Base-by-base conservation (phyloP, 129 eudicot genomes). In the Silybum marianum region DNA sequence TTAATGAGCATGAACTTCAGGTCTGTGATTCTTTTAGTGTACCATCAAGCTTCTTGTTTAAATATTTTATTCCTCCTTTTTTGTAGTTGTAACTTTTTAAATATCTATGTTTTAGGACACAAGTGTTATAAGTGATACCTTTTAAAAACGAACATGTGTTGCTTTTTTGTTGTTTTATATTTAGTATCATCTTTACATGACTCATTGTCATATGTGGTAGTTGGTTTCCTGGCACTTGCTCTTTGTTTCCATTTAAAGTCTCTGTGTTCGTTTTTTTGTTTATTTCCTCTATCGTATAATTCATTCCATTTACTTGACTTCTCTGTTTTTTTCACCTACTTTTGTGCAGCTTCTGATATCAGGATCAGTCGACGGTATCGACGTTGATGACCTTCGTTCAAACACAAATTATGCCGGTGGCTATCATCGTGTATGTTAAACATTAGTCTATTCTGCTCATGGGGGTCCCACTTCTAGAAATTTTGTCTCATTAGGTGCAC, bases 1-100 rank as follows among this genome's bases (percentile, higher is more conserved):
- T 95, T 80, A 92, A 95, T 81, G 99, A 95, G 84, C 97, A 95
- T 88, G 99, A 95, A 84, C 97, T 95, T 85, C 99, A 95, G 99
- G 99, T 95, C 82, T 71, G 74, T 22, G 40, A 38, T 38, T 42
- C 23, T 40, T 40, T 25, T 68, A 44, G 46, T 21, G 67, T 73
- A 9, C 16, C 28, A 11, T 66, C 42, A 65, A 65, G 28, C 69
- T 19, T 23, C 11, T 23, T 21, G 30, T 65, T 65, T 30, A 65
- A 65, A 60, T 60, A 14, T 60, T 21, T 60, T 77, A 77, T 77
- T 62, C 4, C 39, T 16, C 0, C 39, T 34, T 60, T 21, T 30
- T 32, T n/a, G 16, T 71, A 74, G 18, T 75, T 66, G 4, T 75
- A 22, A 22, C 44, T 26, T 26, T 18, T 46, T 25, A 74, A 16